A percentile compares a stretch with the other conserved stretches of the same genome.
phyloP scores from a whole-genome alignment of 2,329 filamentous ascomycete species.

The Setomelanomma holmii region DNA sequence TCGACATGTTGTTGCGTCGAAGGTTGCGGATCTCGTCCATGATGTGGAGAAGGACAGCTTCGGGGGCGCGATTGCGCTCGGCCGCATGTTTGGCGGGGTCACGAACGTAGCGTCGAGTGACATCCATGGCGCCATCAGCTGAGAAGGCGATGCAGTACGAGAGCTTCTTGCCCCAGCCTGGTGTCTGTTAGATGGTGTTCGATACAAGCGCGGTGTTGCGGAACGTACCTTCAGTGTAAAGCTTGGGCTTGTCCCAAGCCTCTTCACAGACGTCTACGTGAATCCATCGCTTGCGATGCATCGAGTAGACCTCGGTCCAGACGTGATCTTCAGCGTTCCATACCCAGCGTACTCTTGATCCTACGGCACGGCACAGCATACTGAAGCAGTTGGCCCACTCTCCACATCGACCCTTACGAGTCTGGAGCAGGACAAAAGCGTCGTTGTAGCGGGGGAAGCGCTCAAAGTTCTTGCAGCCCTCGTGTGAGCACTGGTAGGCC shows the following conservation, averaged over 20 bases:
- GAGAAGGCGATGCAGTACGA: slow-evolving; percentile 98
- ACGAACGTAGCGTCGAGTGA: slow-evolving; percentile 73
- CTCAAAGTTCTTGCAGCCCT: slow-evolving; percentile 78
- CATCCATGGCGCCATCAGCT: slow-evolving; percentile 77
- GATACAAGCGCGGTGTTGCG: not conserved
- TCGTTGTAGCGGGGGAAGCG: slow-evolving; percentile 94
- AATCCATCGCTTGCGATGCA: slow-evolving; percentile 93
- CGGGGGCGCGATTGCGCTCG: slow-evolving; percentile 80
- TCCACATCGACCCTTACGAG: slow-evolving; percentile 82
- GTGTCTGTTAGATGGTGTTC: slow-evolving; percentile 15
- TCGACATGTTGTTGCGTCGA: slow-evolving; percentile 82
- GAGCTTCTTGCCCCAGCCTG: slow-evolving; percentile 92
- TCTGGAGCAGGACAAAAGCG: slow-evolving; percentile 90
- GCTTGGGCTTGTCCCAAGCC: slow-evolving; percentile 89
- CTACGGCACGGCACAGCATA: slow-evolving; percentile 95
- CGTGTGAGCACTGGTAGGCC: slow-evolving; percentile 83
- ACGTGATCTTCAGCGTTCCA: slow-evolving; percentile 98
- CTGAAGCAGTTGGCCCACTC: slow-evolving; percentile 99
- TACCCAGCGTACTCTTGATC: slow-evolving; percentile 91
- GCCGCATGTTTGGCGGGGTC: slow-evolving; percentile 72
- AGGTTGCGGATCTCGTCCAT: slow-evolving; percentile 89
- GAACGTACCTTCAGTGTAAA: slow-evolving; percentile 80
- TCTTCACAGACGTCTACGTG: slow-evolving; percentile 96
- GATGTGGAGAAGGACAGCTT: slow-evolving; percentile 90
- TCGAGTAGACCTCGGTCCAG: slow-evolving; percentile 97